Conservation (phyloP, 768 basidiomycete genomes). For the Serendipita sp. region DNA sequence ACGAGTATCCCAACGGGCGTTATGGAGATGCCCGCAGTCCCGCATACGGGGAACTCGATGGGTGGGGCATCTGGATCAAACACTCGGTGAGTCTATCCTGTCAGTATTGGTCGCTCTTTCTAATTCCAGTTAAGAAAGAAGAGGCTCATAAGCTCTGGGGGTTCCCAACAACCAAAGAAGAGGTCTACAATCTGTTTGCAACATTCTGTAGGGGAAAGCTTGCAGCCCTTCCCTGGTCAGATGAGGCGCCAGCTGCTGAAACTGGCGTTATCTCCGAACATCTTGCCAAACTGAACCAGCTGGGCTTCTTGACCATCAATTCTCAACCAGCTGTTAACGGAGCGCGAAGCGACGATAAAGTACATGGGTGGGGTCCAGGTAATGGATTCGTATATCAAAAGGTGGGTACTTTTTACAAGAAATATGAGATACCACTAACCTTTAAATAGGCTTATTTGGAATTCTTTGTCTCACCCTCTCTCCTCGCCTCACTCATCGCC, state of each 20-base stretch:
- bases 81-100: conserved; percentile 43
- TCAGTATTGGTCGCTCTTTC: neutral
- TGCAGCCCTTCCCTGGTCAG: conserved; percentile 84
- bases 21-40: conserved; percentile 96
- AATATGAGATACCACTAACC: neutral
- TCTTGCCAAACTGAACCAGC: conserved; percentile 70
- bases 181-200: conserved; percentile 60
- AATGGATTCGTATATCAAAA: conserved; percentile 96
- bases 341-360: conserved; percentile 63
- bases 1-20: conserved; percentile 97
- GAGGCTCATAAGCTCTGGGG: conserved; percentile 84
- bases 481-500: conserved; percentile 55
- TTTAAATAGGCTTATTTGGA: conserved; percentile 72
- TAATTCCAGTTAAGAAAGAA: conserved; percentile 41
- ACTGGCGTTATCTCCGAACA: conserved; percentile 64
- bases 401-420: conserved; percentile 25
- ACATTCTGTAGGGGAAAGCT: conserved; percentile 67
- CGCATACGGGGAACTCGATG: conserved; percentile 95
- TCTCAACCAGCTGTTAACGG: conserved; percentile 94
- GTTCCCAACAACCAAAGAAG: conserved; percentile 46
- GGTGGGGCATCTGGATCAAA: conserved; percentile 86
- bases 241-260: conserved; percentile 71
- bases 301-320: conserved; percentile 94
- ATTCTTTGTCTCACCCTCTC: conserved; percentile 71
- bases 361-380: conserved; percentile 85